These are phyloP conservation scores for Petasospora rhodanensis DNA, from an alignment of 1,139 yeast species.

Conservation along the genomic window DNA sequence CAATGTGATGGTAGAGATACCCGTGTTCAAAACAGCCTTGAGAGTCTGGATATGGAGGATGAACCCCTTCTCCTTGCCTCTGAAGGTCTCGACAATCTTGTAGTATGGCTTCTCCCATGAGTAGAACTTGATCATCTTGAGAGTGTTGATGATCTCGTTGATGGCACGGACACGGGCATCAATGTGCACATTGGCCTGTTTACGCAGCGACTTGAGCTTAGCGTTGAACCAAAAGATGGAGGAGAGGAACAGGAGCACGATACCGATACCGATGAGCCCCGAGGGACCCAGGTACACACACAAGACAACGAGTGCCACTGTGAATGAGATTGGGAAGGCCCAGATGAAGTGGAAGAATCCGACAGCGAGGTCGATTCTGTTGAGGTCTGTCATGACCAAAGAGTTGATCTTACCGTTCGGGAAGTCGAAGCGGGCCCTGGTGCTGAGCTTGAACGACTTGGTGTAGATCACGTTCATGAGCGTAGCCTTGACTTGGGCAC, in stretches of 20 bases:
- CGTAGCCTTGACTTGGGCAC: slow-evolving; percentile 43
- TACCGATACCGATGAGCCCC: slow-evolving; percentile 52
- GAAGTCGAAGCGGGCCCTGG: slow-evolving; percentile 36
- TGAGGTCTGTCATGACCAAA: slow-evolving; percentile 68
- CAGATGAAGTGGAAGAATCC: slow-evolving; percentile 61
- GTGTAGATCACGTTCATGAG: slow-evolving; percentile 39
- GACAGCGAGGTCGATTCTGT: slow-evolving; percentile 66
- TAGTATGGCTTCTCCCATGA: slow-evolving; percentile 68
- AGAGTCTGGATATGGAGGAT: slow-evolving; percentile 41
- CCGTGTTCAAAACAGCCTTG: slow-evolving; percentile 48
- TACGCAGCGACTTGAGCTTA: slow-evolving; percentile 40
- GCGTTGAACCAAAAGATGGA: slow-evolving; percentile 33
- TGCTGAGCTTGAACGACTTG: slow-evolving; percentile 38
- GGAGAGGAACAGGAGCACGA: slow-evolving; percentile 30
- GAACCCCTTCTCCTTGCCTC: slow-evolving; percentile 46
- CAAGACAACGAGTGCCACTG: slow-evolving; percentile 51
- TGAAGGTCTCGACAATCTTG: slow-evolving; percentile 39
- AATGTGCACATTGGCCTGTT: slow-evolving; percentile 43
- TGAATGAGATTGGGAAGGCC: slow-evolving; percentile 50
- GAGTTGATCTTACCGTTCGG: slow-evolving; percentile 54
- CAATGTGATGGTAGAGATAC: slow-evolving; percentile 51
- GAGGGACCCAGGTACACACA: slow-evolving; percentile 50
- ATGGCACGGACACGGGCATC: slow-evolving; percentile 58
- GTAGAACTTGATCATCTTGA: slow-evolving; percentile 67
- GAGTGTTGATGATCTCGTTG: slow-evolving; percentile 59